Conservation (phyloP, 441 rosid species). For the Gossypium gossypioides region DNA sequence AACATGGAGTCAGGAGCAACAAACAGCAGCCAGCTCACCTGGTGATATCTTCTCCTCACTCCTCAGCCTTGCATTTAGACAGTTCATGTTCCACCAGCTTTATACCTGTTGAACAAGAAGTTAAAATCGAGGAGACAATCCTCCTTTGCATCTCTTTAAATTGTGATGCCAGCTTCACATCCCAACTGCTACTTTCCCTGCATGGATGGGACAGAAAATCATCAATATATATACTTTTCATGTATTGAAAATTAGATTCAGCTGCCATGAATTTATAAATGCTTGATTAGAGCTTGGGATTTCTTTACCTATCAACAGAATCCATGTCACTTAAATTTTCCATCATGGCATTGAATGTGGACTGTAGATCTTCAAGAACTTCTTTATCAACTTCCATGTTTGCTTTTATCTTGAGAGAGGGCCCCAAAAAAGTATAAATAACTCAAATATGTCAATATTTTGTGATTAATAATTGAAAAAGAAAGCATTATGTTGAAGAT, state of each 20-base stretch:
- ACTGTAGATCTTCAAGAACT: conserved; percentile 49
- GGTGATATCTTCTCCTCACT: conserved; percentile 9
- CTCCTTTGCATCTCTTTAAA: conserved; percentile 48
- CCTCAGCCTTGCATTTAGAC: conserved; percentile 16
- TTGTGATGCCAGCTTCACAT: conserved; percentile 49
- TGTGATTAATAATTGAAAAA: neutral
- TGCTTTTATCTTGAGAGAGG: conserved; percentile 33
- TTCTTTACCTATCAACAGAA: conserved; percentile 32
- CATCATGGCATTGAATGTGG: conserved; percentile 55
- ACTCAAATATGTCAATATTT: neutral
- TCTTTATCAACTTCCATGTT: conserved; percentile 54
- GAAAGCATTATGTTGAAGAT: neutral
- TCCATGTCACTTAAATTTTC: conserved; percentile 50
- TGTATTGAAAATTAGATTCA: neutral
- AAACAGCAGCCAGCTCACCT: neutral
- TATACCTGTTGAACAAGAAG: conserved; percentile 55
- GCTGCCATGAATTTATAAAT: conserved; percentile 5
- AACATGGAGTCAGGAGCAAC: neutral
- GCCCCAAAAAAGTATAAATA: neutral
- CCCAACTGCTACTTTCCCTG: conserved; percentile 51
- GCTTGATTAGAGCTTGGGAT: neutral
- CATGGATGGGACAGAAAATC: neutral
- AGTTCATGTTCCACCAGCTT: conserved; percentile 43
- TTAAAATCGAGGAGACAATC: conserved; percentile 56
- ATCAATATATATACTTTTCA: neutral